Conservation (phyloP, 208 protist species). For the Wallacemonas sp. region DNA sequence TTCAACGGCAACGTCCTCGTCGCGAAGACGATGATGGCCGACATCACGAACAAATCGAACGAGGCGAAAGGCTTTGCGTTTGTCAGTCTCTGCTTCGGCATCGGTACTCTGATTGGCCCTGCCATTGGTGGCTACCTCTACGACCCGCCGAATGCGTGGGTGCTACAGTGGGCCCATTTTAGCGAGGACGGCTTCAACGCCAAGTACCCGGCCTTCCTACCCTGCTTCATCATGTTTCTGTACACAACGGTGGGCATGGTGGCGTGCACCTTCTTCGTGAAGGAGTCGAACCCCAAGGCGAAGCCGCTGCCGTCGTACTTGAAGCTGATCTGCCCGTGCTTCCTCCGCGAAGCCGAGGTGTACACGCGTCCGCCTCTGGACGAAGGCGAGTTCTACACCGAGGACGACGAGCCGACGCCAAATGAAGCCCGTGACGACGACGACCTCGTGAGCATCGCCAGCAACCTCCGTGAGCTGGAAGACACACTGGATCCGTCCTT, state of each 20-base stretch:
- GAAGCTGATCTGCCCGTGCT: conserved; percentile 25
- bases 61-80: conserved; percentile 93
- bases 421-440: background rate
- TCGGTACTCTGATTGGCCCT: conserved; percentile 66
- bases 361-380: conserved; percentile 29
- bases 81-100: conserved; percentile 86
- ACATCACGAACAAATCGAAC: conserved; percentile 73
- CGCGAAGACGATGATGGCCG: conserved; percentile 77
- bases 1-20: conserved; percentile 83
- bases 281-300: conserved; percentile 61
- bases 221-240: conserved; percentile 40
- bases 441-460: conserved; percentile 4
- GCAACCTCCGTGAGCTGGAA: background rate
- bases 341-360: conserved; percentile 20
- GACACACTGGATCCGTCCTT: background rate
- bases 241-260: conserved; percentile 60
- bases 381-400: conserved; percentile 19
- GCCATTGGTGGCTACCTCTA: conserved; percentile 63
- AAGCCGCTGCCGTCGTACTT: conserved; percentile 44
- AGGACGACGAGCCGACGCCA: conserved; percentile 13
- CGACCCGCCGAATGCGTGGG: conserved; percentile 35
- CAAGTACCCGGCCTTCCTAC: conserved; percentile 52
- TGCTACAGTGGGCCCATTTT: conserved; percentile 32
- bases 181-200: conserved; percentile 39
- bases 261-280: conserved; percentile 52